Base-by-base conservation (phyloP, 495 filamentous ascomycete species). In the Annulohypoxylon moriforme region DNA sequence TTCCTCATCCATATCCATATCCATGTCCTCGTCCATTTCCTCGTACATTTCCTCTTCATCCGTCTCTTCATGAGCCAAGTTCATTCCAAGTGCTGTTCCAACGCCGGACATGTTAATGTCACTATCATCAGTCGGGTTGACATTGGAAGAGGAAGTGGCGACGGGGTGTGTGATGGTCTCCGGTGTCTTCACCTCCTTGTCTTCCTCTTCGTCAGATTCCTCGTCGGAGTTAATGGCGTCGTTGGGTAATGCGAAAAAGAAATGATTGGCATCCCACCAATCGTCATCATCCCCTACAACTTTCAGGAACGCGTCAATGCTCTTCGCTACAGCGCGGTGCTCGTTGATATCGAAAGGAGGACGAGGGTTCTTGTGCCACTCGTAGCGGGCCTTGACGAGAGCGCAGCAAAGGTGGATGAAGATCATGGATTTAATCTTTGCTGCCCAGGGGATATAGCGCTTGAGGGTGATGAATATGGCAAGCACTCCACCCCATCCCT, bases 291-390 rank as follows among this genome's bases (percentile, higher is more conserved):
- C 40, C 7, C 16, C 40, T 2, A 18, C 40, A 18, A 10, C 25
- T 0, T n/a, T 27, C 25, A 60, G 44, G 11, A 72, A 47, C 2
- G 10, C 22, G 53, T 68, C 64, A 14, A 72, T 67, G 6, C 4
- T 29, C 2, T 27, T 49, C 9, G 68, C 68, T 9, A 55, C 34
- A 2, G 13, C 10, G 31, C 50, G 16, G 29, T 64, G 69, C 33
- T 68, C 1, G 22, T 20, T 24, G 9, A 40, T 13, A 16, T 64
- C 33, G 29, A 64, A 44, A 0, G 64, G 69, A 1, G 1, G 18
- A 1, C 61, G 42, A 0, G 64, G 69, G 16, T n/a, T 57, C 6
- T 13, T 6, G 4, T 53, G 24, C 64, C 64, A 72, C 0, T 31
- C 64, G 3, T 27, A 9, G 4, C 69, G 58, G 5, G 58, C 53